Evolutionary conservation across 345 rosid genomes (phyloP).

Genomic region (Salix arbutifolia): DNA sequence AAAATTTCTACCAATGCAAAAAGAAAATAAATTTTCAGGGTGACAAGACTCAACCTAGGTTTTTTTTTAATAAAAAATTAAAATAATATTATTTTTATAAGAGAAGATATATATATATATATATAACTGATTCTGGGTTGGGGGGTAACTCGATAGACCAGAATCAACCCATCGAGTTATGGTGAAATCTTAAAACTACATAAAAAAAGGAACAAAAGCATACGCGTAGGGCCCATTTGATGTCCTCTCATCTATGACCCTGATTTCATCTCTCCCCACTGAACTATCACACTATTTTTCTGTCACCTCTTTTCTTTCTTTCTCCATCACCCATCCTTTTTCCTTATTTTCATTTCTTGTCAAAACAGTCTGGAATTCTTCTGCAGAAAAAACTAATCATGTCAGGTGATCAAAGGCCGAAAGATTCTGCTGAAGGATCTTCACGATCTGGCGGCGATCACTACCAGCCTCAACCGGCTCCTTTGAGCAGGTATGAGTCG

Average conservation of each 20-base stretch:
- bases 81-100: too few relatives aligned
- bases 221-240: slow-evolving; percentile 50
- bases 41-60: too few relatives aligned
- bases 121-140: too few relatives aligned
- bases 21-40: too few relatives aligned
- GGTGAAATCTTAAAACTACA: too few relatives aligned
- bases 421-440: slow-evolving; percentile 40
- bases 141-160: too few relatives aligned
- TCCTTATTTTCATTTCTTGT: slow-evolving; percentile 13
- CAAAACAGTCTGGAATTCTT: slow-evolving; percentile 19
- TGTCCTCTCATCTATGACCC: slow-evolving; percentile 45
- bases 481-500: slow-evolving; percentile 75
- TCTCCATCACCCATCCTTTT: not conserved
- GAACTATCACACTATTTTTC: slow-evolving; percentile 26
- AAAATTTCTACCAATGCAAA: not conserved
- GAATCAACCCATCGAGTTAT: too few relatives aligned
- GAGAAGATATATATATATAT: too few relatives aligned
- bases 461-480: slow-evolving; percentile 27
- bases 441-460: slow-evolving; percentile 36
- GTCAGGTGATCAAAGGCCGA: slow-evolving; percentile 27
- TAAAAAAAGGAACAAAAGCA: slow-evolving; percentile 38
- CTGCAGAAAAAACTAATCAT: slow-evolving; percentile 10
- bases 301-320: not conserved
- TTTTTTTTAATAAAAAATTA: too few relatives aligned
- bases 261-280: slow-evolving; percentile 47